Conservation (phyloP, 805 yeast genomes). For the Kuraishia floccosa region DNA sequence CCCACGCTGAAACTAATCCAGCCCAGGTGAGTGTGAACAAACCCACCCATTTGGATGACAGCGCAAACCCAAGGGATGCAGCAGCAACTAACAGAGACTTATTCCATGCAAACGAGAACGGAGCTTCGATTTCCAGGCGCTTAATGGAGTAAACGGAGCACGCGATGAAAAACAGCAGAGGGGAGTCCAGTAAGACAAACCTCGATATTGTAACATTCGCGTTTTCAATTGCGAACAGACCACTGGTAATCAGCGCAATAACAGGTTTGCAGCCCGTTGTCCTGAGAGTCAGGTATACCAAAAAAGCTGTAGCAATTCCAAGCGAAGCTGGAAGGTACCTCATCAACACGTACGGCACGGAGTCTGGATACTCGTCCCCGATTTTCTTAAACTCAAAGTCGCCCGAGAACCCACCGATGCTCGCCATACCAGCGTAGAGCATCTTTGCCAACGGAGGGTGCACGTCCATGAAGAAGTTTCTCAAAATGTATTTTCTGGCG, state of each 20-base stretch:
- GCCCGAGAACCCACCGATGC: slow-evolving; percentile 62
- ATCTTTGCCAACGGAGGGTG: slow-evolving; percentile 76
- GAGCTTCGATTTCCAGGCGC: slow-evolving; percentile 27
- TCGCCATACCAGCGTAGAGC: slow-evolving; percentile 62
- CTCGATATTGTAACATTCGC: slow-evolving; percentile 55
- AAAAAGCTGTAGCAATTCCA: slow-evolving; percentile 40
- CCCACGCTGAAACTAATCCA: slow-evolving; percentile 30
- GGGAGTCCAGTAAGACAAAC: slow-evolving; percentile 32
- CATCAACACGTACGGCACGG: slow-evolving; percentile 41
- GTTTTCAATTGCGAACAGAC: slow-evolving; percentile 49
- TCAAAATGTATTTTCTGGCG: slow-evolving; percentile 67
- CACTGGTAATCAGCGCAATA: slow-evolving; percentile 38
- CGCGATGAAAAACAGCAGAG: slow-evolving; percentile 31
- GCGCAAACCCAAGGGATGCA: slow-evolving; percentile 37
- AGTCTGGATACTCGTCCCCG: slow-evolving; percentile 49
- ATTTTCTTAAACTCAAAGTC: slow-evolving; percentile 55
- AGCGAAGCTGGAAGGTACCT: slow-evolving; percentile 45
- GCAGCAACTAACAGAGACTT: slow-evolving; percentile 35
- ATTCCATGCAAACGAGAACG: slow-evolving; percentile 43
- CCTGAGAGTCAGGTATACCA: slow-evolving; percentile 45
- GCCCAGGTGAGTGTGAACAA: slow-evolving; percentile 59
- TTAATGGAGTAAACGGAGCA: slow-evolving; percentile 41
- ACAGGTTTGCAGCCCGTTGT: slow-evolving; percentile 38
- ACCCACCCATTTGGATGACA: slow-evolving; percentile 67
- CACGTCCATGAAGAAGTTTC: slow-evolving; percentile 59